phyloP scores from a whole-genome alignment of 2,329 filamentous ascomycete species.

The Apiospora pterosperma region DNA sequence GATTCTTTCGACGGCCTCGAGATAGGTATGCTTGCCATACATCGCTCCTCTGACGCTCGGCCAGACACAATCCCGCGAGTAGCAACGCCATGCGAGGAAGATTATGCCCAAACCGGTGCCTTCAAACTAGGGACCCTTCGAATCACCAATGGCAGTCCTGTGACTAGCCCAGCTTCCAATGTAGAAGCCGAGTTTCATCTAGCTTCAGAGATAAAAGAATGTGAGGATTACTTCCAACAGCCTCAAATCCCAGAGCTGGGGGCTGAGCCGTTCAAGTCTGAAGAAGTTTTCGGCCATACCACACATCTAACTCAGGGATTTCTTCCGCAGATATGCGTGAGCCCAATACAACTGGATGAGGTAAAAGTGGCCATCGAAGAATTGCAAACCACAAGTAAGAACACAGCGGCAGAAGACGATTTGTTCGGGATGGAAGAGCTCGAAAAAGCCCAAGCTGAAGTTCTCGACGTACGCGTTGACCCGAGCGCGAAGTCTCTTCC shows the following conservation, averaged over 20 bases:
- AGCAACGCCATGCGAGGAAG: constrained; percentile 48
- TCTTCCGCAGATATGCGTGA: neutral
- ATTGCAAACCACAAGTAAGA: constrained; percentile 44
- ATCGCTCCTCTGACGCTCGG: neutral
- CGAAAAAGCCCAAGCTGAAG: constrained; percentile 20
- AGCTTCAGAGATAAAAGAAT: neutral
- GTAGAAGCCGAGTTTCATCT: constrained; percentile 5
- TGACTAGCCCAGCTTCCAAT: constrained; percentile 35
- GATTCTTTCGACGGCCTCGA: constrained; percentile 18
- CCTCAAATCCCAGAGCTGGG: neutral
- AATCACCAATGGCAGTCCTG: constrained; percentile 60
- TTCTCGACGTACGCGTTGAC: constrained; percentile 31
- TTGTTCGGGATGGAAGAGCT: constrained; percentile 41
- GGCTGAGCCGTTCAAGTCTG: neutral
- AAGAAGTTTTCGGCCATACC: neutral
- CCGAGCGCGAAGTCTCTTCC: constrained; percentile 38
- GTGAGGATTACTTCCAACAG: constrained; percentile 12
- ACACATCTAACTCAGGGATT: neutral
- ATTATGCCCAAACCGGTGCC: constrained; percentile 58
- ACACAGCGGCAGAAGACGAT: constrained; percentile 43
- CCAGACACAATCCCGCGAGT: constrained; percentile 29
- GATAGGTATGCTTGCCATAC: constrained; percentile 9
- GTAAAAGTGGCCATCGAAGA: neutral
- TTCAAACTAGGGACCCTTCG: constrained; percentile 61
- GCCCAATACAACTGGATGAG: neutral